phyloP scores from a whole-genome alignment of 192 early-diverging fungal genomes.

The Coemansia sp. region DNA sequence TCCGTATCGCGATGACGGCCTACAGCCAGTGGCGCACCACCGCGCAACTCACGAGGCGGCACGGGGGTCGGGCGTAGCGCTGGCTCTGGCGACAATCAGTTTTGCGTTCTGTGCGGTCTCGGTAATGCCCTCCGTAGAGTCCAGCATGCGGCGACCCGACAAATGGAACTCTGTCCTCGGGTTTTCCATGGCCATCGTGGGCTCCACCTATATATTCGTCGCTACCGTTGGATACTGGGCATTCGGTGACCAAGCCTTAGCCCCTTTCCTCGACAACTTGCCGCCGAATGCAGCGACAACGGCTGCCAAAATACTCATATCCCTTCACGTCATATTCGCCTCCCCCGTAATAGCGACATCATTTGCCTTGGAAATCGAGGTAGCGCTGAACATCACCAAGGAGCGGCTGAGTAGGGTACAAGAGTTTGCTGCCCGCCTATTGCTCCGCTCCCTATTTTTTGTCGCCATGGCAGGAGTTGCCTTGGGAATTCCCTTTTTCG shows the following conservation, averaged over 20 bases:
- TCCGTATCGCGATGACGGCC: constrained; percentile 17
- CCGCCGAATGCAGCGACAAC: constrained; percentile 59
- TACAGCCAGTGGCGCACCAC: constrained; percentile 44
- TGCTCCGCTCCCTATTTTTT: constrained; percentile 59
- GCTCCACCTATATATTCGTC: constrained; percentile 64
- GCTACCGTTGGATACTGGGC: constrained; percentile 73
- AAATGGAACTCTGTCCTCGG: constrained; percentile 66
- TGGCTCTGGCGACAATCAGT: constrained; percentile 71
- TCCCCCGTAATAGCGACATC: constrained; percentile 76
- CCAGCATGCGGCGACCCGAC: constrained; percentile 67
- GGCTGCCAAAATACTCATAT: constrained; percentile 72
- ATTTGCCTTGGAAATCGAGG: constrained; percentile 70
- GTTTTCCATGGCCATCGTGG: constrained; percentile 63
- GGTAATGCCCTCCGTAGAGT: constrained; percentile 79
- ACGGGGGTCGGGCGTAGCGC: constrained; percentile 62
- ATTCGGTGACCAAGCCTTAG: constrained; percentile 62
- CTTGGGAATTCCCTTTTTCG: constrained; percentile 74
- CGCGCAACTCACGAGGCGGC: constrained; percentile 29
- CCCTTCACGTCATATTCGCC: constrained; percentile 79
- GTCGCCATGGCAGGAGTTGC: constrained; percentile 59
- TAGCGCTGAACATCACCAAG: constrained; percentile 56
- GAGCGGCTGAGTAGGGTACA: constrained; percentile 46
- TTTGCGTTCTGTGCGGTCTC: constrained; percentile 79
- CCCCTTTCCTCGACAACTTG: constrained; percentile 68
- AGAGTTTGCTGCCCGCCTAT: constrained; percentile 56